Evolutionary conservation across 768 basidiomycete genomes (phyloP).

Genomic region (Lepiota venenata): DNA sequence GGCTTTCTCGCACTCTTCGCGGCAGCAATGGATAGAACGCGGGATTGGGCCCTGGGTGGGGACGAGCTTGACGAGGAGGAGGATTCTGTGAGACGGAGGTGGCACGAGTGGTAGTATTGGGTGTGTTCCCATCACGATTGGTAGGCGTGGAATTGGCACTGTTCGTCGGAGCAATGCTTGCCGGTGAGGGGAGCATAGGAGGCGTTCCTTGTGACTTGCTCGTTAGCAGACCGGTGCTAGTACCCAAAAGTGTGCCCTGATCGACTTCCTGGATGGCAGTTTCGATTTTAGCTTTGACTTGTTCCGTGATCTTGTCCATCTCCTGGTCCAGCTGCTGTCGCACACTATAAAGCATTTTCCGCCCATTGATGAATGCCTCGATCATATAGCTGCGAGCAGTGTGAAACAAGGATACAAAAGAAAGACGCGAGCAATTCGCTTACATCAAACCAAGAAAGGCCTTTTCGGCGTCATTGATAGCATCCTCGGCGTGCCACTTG

Average conservation of each 20-base stretch:
- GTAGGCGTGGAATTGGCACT: conserved; percentile 80
- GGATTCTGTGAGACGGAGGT: conserved; percentile 26
- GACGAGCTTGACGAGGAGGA: conserved; percentile 27
- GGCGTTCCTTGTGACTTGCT: conserved; percentile 48
- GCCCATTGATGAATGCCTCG: conserved; percentile 64
- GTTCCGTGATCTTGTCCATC: conserved; percentile 33
- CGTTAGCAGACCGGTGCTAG: conserved; percentile 25
- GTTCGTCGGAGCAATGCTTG: conserved; percentile 60
- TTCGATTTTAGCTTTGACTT: conserved; percentile 33
- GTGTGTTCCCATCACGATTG: conserved; percentile 54
- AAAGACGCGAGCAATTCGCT: conserved; percentile 30
- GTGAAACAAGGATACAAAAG: conserved; percentile 30
- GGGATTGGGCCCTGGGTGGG: conserved; percentile 26
- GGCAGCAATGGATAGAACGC: conserved; percentile 38
- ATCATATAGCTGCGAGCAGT: conserved; percentile 62
- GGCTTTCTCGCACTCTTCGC: conserved; percentile 29
- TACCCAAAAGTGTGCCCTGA: conserved; percentile 16
- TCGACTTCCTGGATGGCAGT: conserved; percentile 36
- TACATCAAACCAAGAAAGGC: conserved; percentile 83
- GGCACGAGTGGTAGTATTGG: conserved; percentile 36
- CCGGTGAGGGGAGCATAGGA: conserved; percentile 78
- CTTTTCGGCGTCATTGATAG: conserved; percentile 47
- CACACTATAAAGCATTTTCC: conserved; percentile 33
- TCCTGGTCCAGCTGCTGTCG: conserved; percentile 34
- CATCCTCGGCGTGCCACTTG: conserved; percentile 59